phyloP scores from a whole-genome alignment of 2,329 filamentous ascomycete species.

The Neurospora crassa region DNA sequence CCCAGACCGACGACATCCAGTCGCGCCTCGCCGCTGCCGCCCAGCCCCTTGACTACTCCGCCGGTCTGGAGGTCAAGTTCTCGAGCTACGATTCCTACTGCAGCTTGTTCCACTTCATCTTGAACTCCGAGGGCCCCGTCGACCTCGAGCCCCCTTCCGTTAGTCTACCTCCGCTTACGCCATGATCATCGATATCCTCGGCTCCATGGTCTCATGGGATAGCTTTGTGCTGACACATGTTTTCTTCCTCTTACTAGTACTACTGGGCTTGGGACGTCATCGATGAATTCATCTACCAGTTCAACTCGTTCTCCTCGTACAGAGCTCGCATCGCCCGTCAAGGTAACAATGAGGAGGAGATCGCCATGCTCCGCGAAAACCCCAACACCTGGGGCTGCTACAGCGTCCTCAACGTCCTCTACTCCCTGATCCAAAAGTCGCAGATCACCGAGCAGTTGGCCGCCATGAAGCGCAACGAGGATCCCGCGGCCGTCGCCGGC shows the following conservation, averaged over 20 bases:
- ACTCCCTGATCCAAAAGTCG: slow-evolving; percentile 96
- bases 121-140: slow-evolving; percentile 98
- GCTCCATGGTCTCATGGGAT: slow-evolving; percentile 8
- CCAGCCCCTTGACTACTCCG: slow-evolving; percentile 91
- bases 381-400: slow-evolving; percentile 99
- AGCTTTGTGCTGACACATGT: slow-evolving; percentile 10
- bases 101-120: slow-evolving; percentile 97
- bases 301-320: slow-evolving; percentile 98
- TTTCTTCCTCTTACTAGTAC: slow-evolving; percentile 49
- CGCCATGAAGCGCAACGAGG: slow-evolving; percentile 89
- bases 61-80: slow-evolving; percentile 93
- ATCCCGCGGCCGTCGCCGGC: slow-evolving; percentile 76
- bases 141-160: slow-evolving; percentile 95
- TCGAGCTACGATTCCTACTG: slow-evolving; percentile 99
- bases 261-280: slow-evolving; percentile 99
- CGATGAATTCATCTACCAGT: slow-evolving; percentile 99
- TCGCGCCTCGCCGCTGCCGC: slow-evolving; percentile 84
- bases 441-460: slow-evolving; percentile 97
- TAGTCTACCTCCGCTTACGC: slow-evolving; percentile 31
- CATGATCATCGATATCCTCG: neutral
- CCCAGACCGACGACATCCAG: slow-evolving; percentile 85
- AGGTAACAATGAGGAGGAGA: slow-evolving; percentile 82
- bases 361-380: slow-evolving; percentile 84
- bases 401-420: slow-evolving; percentile 96
- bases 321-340: slow-evolving; percentile 80